A percentile compares a stretch with the other conserved stretches of the same genome.
These are phyloP conservation scores for Nematocida major DNA, from an alignment of 371 early-diverging fungal genomes.

Conservation along the genomic window DNA sequence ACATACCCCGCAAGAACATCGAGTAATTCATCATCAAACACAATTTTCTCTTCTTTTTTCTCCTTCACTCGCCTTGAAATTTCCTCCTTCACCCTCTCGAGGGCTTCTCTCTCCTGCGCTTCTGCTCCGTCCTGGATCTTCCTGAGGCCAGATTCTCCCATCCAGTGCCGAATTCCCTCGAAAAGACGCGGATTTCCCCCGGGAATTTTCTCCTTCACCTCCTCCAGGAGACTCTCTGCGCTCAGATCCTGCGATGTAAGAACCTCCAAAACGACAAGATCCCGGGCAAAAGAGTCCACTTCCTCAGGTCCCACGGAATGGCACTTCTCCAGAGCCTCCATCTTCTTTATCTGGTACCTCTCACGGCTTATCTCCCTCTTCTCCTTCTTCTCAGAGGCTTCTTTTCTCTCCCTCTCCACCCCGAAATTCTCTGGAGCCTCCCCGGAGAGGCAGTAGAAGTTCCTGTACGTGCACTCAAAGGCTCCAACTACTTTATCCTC, in stretches of 20 bases:
- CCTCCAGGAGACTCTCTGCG: not conserved
- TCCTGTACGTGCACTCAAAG: slow-evolving; percentile 27
- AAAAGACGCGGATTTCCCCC: not conserved
- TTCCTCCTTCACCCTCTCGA: not conserved
- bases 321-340: slow-evolving; percentile 11
- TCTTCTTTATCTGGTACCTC: not conserved
- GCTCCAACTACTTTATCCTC: slow-evolving; percentile 33
- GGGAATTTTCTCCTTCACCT: not conserved
- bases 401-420: slow-evolving; percentile 5
- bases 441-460: slow-evolving; percentile 39
- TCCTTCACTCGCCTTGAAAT: not conserved
- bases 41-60: not conserved
- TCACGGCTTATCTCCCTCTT: slow-evolving; percentile 32
- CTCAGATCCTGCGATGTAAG: slow-evolving; percentile 22
- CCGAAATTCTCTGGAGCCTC: not conserved
- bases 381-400: slow-evolving; percentile 17
- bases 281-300: not conserved
- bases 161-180: not conserved
- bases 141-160: not conserved
- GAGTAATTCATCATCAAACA: not conserved
- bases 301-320: not conserved
- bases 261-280: slow-evolving; percentile 11
- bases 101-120: not conserved
- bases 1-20: not conserved
- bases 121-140: not conserved